Evolutionary conservation across 768 basidiomycete genomes (phyloP), one percentile per base, ranked within the genome.

Genomic region (Trametes gibbosa): DNA sequence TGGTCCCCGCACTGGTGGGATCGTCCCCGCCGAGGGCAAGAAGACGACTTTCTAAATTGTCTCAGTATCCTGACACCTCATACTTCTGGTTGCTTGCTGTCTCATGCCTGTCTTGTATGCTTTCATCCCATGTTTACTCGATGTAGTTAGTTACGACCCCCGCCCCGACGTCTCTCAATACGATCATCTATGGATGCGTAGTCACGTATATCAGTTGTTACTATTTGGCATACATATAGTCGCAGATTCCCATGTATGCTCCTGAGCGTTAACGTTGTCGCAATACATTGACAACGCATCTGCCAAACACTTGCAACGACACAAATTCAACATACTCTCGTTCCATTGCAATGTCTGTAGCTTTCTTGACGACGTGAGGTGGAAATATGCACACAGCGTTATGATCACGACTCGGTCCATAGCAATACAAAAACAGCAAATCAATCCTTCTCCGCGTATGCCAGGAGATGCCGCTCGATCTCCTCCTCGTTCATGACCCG

Each of bases 401-500:
- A 16, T 39, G n/a, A 56, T 49, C 55, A 50, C 42, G 55, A 56
- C 55, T 39, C 29, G 54, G 47, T 60, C 59, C 59, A 54, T 62
- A 62, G 52, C 46, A 59, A 51, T 60, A 63, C 58, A 65, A 23
- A 60, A 39, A 39, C 37, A 62, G 53, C 62, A 68, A 40, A 65
- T 79, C 77, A 94, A 73, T 94, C 92, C 73, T 90, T 92, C 80
- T 94, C 92, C 45, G 91, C 92, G 64, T 92, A 94, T 55, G 92
- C 92, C 50, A 92, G 74, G 71, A 94, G 71, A 71, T 92, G 83
- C 65, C 81, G 73, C 74, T 94, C 92, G 37, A 93, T 85, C 73
- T 94, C 92, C 21, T 72, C 79, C 69, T 90, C 85, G 37, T 74
- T 77, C 84, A 94, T 84, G 45, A 89, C 86, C 34, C 92, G 81